Evolutionary conservation across 2,329 filamentous ascomycete species (phyloP), one percentile per base, ranked within the genome.

Genomic region (Calonectria hongkongensis): DNA sequence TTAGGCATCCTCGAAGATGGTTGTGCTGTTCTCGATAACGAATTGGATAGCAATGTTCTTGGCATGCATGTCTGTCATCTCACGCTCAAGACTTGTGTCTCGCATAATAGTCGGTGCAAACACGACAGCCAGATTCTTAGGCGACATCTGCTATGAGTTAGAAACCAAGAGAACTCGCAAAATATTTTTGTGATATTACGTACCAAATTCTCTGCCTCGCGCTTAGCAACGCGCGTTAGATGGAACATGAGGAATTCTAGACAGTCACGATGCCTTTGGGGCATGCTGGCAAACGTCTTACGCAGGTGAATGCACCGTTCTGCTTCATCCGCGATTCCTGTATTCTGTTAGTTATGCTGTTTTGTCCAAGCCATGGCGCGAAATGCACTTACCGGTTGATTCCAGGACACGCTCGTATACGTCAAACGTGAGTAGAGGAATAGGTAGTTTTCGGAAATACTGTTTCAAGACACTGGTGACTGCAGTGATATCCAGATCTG

Each of bases 51-150:
- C 95, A 75, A 94, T 89, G 79, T 98, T 98, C 89, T 98, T 98
- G 78, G 93, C 91, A 82, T 97, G 94, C 89, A 98, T 98, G 82
- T 99, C 97, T 36, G 93, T 96, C 92, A 99, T 97, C 84, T 99
- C 97, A 73, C 95, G 92, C 83, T 98, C 95, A 73, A 98, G 90
- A 80, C 93, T 96, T 81, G 92, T 89, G 70, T 97, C 95, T 78
- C 96, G 92, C 95, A 99, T 98, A 79, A 99, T 97, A 1, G 97
- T 99, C 9, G 97, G 97, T 10, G 97, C 97, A 82, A 99, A 99
- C 45, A 99, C 97, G 50, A 99, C 97, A 4, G 97, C 95, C 73
- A 98, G 87, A 82, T 99, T 99, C 85, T 97, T 94, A 70, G 96
- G 94, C 28, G 95, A 98, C 97, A 99, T 99, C 92, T 94, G 27